Evolutionary conservation across 345 rosid species (phyloP), one percentile per base, ranked within the genome.

Genomic region (Brassica nigra): DNA sequence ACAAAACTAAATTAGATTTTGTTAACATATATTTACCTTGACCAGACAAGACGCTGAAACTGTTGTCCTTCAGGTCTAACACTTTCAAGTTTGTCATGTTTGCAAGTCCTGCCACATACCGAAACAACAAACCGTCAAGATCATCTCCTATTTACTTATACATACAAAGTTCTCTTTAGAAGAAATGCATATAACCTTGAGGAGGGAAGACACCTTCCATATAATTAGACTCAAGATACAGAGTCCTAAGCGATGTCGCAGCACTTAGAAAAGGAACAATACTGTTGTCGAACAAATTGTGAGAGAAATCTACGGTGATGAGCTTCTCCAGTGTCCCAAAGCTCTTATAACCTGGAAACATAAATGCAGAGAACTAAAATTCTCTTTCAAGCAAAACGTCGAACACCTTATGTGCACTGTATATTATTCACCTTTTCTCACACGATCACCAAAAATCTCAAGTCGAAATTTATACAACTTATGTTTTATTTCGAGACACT

Each of bases 171-270:
- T 4, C 1, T 8, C 8, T n/a, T n/a, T n/a, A n/a, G 0, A n/a
- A n/a, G 47, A 47, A 47, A 47, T 57, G 2, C 16, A 0, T 18
- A 8, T 23, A 27, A 76, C 79, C 79, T 67, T 37, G 11, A 29
- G 73, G 66, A 61, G 79, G 79, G 31, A 76, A 76, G 74, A 68
- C 59, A 37, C 79, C 74, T 37, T 76, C 79, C 79, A 76, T 37
- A 30, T 76, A 36, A 57, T 76, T 68, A 37, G 58, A 57, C 20
- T 59, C 79, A 15, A 76, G 79, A 76, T 15, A 23, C 10, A 76
- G 23, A 68, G 39, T 58, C 74, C 31, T 57, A 11, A 76, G 20
- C 68, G 79, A 76, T 10, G 58, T 68, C 0, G 74, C 74, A 37
- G 74, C 74, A 68, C 47, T 76, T n/a, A n/a, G n/a, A n/a, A n/a